Evolutionary conservation across 2,329 filamentous ascomycete species (phyloP), one percentile per base, ranked within the genome.

Genomic region (Achaetomium macrosporum): DNA sequence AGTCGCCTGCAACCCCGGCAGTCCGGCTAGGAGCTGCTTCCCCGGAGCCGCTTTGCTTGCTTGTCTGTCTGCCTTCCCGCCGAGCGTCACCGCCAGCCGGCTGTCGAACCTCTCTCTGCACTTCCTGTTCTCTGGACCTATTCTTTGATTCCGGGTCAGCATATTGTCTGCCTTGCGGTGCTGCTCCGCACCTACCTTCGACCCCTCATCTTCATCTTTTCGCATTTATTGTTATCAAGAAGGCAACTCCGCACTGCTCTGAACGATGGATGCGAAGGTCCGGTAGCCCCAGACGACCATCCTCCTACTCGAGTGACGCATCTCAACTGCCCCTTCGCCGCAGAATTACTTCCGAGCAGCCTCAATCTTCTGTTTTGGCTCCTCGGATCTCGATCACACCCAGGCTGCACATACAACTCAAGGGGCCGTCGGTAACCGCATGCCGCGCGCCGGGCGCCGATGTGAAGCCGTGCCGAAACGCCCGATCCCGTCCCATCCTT

Each of bases 241-340:
- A 40, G 17, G 40, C 39, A 7, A 25, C 25, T 25, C 25, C 25
- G 25, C 35, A 42, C 51, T 46, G 41, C 43, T 25, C 31, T 50
- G 42, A 59, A 62, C 53, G 36, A 64, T 64, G 62, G 62, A 61
- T 57, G 57, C 58, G 51, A 54, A 56, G 49, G 54, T 57, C 57
- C 55, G 55, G 49, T 59, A 43, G 42, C 35, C 56, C 50, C 54
- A 25, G 25, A 25, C 25, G 53, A 53, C 47, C 37, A 50, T 52
- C 47, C 48, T 45, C 55, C 52, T 49, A 42, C 57, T 36, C 55
- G 51, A 53, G 37, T 41, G 42, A 48, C 45, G 40, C 36, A 16
- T 33, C 29, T 16, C 42, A 29, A 37, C 46, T 9, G 12, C 31
- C 25, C 29, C 47, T 39, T 19, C 46, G 42, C 15, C 39, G n/a